A percentile compares a stretch with the other conserved stretches of the same genome.
These are phyloP conservation scores for Leptographium radiaticola DNA, from an alignment of 2,329 filamentous ascomycete genomes.

Conservation along the genomic window DNA sequence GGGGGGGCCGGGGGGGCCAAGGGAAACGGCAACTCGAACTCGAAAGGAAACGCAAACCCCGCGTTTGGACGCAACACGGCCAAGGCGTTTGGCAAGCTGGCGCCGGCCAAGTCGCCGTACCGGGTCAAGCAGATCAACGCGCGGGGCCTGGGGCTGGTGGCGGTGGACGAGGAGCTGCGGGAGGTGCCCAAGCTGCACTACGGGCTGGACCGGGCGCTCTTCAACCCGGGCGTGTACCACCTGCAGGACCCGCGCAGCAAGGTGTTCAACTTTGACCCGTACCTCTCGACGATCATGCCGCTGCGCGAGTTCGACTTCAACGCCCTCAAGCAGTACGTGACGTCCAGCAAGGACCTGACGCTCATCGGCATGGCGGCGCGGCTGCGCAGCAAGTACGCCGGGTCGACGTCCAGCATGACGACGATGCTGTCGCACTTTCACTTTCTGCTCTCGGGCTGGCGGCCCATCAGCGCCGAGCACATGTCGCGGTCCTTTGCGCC, in stretches of 20 bases:
- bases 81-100: no score
- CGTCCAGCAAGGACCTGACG: conserved; percentile 70
- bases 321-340: conserved; percentile 74
- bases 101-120: not conserved
- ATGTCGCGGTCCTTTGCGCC: conserved; percentile 55
- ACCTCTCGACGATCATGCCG: conserved; percentile 86
- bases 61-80: no score
- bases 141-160: conserved; percentile 14
- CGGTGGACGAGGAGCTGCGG: conserved; percentile 20
- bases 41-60: no score
- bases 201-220: conserved; percentile 77
- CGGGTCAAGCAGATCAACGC: conserved; percentile 16
- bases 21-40: no score
- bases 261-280: conserved; percentile 96
- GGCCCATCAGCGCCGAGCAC: conserved; percentile 51
- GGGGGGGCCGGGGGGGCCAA: no score
- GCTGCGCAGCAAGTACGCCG: conserved; percentile 67
- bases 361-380: conserved; percentile 56
- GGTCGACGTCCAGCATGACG: conserved; percentile 96
- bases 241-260: conserved; percentile 77
- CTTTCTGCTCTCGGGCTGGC: conserved; percentile 76
- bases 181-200: conserved; percentile 52
- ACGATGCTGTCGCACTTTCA: conserved; percentile 80
- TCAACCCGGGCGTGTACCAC: conserved; percentile 87
- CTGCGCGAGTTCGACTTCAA: conserved; percentile 85